Evolutionary conservation across 345 rosid genomes (phyloP), one percentile per base, ranked within the genome.

Genomic region (Dovyalis caffra): DNA sequence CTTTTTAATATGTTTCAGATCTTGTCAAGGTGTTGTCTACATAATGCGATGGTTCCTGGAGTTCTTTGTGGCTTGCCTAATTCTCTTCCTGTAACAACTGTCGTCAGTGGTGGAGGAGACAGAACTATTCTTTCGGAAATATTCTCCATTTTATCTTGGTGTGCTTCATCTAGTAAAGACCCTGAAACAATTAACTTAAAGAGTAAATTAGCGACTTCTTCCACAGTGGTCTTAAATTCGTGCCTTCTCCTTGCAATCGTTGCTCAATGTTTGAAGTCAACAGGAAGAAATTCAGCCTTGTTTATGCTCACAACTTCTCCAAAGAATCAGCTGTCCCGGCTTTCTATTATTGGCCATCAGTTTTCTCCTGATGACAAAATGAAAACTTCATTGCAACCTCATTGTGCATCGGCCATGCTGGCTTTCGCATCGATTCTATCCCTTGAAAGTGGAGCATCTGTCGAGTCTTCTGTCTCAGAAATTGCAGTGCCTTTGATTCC

Each of bases 31-130:
- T 93, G 97, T 82, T 95, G 97, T 84, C 89, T 93, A 58, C 92
- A 87, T 74, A 91, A 79, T 78, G 91, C 90, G 81, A 81, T 87
- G 67, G 80, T 95, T 76, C 90, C 96, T 37, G 83, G 86, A 81
- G 79, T 93, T 70, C 92, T 95, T 64, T 95, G 99, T 66, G 99
- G 98, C 70, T 83, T 95, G 79, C 95, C 98, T 78, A 93, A 86
- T 80, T 89, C 99, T 77, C 87, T 91, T 34, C 94, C 97, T 66
- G 89, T 83, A 69, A 85, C 93, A 56, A 91, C 97, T 23, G 77
- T 91, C 66, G 91, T 93, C 80, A 93, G 97, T 78, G 98, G 99
- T 15, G 98, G 99, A 78, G 98, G 87, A 60, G 97, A 95, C 78
- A 92, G 96, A 75, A 95, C 97, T n/a, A 84, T 93, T 78, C 76